Base-by-base conservation (phyloP, 192 early-diverging fungal genomes). In the Coemansia sp. region DNA sequence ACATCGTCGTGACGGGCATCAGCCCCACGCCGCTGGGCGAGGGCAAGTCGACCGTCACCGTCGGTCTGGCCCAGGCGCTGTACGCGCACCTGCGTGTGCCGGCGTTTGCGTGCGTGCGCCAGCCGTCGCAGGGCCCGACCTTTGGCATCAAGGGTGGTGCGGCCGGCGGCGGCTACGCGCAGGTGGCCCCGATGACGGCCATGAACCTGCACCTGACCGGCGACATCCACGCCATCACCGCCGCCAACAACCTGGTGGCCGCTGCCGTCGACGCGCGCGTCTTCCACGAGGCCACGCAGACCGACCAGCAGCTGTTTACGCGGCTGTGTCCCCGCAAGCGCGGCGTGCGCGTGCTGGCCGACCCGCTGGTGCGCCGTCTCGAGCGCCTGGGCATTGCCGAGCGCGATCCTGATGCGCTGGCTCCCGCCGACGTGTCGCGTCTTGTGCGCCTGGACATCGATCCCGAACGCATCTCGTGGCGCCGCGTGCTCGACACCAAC, bases 121-220 rank as follows among this genome's bases (percentile, higher is more conserved):
- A 99, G 70, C 96, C 96, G n/a, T 96, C 94, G 33, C 94, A 97
- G 66, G 96, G 96, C 26, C 96, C 96, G 18, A 99, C 96, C 4
- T 97, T 99, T 64, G 96, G 96, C 36, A 97, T 99, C 78, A 99
- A 99, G 69, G 96, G 96, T 44, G 94, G 94, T 13, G 95, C 95
- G 28, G 94, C 95, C 24, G 94, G 94, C 50, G 94, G 96, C 25
- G 95, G 96, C 15, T 97, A 97, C 74, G 90, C 94, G n/a, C 95
- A 97, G 67, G 92, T 99, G 43, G 95, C 97, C 53, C 96, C 96
- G 19, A 99, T 99, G 96, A 93, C 97, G 53, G 89, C 96, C 55
- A 97, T 99, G 82, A 99, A 99, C 73, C 77, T 99, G 53, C 96
- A 99, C 49, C 80, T 99, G 79, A 99, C 96, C 4, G 96, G 96